Percentiles rank a stretch among this genome's conserved stretches.
These are phyloP conservation scores for Trichophyton schoenleinii DNA, from an alignment of 2,329 filamentous ascomycete species.

Conservation along the genomic window DNA sequence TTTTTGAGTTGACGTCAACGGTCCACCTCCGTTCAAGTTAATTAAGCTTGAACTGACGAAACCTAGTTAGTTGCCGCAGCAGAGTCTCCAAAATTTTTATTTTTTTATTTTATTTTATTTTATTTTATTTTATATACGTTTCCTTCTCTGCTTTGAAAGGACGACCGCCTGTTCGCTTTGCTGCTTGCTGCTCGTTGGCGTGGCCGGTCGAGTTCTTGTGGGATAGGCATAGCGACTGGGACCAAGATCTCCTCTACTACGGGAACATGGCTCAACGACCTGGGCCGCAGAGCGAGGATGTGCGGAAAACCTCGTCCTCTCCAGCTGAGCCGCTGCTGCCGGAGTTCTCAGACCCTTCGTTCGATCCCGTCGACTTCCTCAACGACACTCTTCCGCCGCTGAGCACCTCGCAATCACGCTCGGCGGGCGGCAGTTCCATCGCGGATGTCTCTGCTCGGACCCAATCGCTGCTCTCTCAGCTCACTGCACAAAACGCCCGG, in stretches of 20 bases:
- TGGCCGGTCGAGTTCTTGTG: too few relatives aligned
- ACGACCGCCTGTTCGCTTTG: not conserved
- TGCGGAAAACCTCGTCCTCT: conserved; percentile 28
- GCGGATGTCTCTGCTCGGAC: conserved; percentile 69
- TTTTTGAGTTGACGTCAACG: not conserved
- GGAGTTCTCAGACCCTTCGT: conserved; percentile 61
- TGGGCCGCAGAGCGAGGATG: not conserved
- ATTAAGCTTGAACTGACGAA: not conserved
- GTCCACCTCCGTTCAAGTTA: not conserved
- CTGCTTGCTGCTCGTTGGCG: too few relatives aligned
- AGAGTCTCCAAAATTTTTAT: too few relatives aligned
- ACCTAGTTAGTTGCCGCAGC: not conserved
- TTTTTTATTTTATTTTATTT: not conserved
- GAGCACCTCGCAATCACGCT: conserved; percentile 32
- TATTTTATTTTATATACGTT: not conserved
- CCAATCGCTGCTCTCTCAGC: conserved; percentile 70
- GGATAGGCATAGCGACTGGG: too few relatives aligned
- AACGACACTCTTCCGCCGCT: conserved; percentile 66
- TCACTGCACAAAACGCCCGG: conserved; percentile 77
- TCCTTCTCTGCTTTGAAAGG: not conserved
- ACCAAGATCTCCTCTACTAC: too few relatives aligned
- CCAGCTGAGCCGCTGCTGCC: conserved; percentile 59
- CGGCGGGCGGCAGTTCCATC: conserved; percentile 46
- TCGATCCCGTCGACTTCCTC: conserved; percentile 75
- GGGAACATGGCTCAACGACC: not conserved